Percentiles rank a stretch among this genome's conserved stretches.
Conservation (phyloP, 2,329 filamentous ascomycete genomes). For the Hymenoscyphus repandus region DNA sequence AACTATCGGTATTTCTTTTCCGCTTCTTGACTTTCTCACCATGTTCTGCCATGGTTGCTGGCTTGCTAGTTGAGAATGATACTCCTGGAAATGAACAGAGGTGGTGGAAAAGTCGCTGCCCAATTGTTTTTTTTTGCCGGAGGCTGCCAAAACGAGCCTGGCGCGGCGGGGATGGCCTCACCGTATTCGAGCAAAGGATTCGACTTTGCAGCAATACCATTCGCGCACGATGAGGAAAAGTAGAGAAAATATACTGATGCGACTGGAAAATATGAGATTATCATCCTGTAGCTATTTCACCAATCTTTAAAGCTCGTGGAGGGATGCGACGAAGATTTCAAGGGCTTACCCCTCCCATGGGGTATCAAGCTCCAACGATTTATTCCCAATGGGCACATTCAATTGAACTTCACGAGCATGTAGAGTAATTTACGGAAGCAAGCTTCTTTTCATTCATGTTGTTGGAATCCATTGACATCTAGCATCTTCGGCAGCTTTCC, state of each 20-base stretch:
- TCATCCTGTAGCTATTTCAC: too few species aligned
- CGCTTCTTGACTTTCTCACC: constrained; percentile 39
- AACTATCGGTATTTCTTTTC: constrained; percentile 42
- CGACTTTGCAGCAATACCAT: neutral
- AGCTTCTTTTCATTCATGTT: constrained; percentile 27
- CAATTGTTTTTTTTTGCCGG: constrained; percentile 12
- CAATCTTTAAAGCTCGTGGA: too few species aligned
- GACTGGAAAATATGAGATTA: too few species aligned
- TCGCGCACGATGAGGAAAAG: neutral
- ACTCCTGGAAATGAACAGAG: neutral
- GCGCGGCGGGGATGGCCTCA: neutral
- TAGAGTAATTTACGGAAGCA: constrained; percentile 17
- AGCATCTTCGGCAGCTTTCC: constrained; percentile 32
- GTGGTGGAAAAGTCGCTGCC: neutral
- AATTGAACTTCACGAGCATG: neutral
- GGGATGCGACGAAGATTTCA: neutral
- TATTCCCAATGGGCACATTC: neutral
- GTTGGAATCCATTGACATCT: constrained; percentile 28
- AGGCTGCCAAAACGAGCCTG: neutral
- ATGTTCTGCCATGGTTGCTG: constrained; percentile 19
- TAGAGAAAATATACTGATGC: neutral
- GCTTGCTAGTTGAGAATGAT: constrained; percentile 1
- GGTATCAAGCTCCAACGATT: neutral
- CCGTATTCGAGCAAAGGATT: neutral
- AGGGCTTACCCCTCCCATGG: neutral